Percentiles rank a stretch among this genome's conserved stretches.
Conservation (phyloP, 805 yeast species). For the Blastobotrys parvus region DNA sequence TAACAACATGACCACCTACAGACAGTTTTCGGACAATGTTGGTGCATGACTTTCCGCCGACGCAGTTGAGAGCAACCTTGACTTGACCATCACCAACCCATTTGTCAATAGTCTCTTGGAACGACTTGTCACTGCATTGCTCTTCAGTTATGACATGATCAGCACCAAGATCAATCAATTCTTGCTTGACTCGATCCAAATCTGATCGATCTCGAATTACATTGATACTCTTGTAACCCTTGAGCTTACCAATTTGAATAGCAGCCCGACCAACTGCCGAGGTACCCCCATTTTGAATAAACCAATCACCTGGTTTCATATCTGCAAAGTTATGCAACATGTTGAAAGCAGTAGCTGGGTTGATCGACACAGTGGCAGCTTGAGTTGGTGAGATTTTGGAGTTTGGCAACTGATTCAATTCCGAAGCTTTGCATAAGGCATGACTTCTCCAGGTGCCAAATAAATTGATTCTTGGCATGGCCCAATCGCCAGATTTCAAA, state of each 20-base stretch:
- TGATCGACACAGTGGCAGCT: constrained; percentile 87
- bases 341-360: constrained; percentile 87
- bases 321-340: constrained; percentile 66
- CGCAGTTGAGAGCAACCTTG: constrained; percentile 80
- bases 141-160: constrained; percentile 85
- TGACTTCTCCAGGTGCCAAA: constrained; percentile 94
- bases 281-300: constrained; percentile 93
- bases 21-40: constrained; percentile 77
- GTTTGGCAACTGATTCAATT: constrained; percentile 48
- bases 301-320: constrained; percentile 67
- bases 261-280: constrained; percentile 93
- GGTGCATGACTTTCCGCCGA: constrained; percentile 83
- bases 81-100: constrained; percentile 47
- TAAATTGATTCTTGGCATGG: constrained; percentile 65
- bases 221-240: constrained; percentile 76
- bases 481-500: constrained; percentile 69
- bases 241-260: constrained; percentile 69
- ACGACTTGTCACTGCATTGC: constrained; percentile 61
- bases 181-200: constrained; percentile 50
- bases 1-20: constrained; percentile 65
- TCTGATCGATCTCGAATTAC: constrained; percentile 83
- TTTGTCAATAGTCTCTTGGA: constrained; percentile 46
- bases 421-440: constrained; percentile 43
- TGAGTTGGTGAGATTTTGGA: constrained; percentile 30
- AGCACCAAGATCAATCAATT: constrained; percentile 65